Conservation (phyloP, 2,329 filamentous ascomycete species). For the Hymenotorrendiella dingleyae region DNA sequence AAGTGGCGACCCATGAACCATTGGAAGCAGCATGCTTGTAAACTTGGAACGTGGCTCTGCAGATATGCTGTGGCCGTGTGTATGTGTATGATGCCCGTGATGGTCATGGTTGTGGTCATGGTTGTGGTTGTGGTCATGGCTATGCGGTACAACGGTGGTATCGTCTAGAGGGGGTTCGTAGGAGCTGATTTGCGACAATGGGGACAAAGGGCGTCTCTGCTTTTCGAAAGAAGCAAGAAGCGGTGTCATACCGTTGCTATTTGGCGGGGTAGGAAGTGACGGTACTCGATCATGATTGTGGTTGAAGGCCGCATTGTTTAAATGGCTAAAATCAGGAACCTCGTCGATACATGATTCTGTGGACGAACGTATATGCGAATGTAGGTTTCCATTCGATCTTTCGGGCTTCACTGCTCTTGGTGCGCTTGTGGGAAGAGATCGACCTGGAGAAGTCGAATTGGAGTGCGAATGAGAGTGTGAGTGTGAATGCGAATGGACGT, state of each 20-base stretch:
- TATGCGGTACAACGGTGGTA: constrained; percentile 14
- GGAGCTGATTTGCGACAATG: constrained; percentile 10
- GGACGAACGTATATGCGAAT: constrained; percentile 23
- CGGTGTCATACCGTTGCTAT: constrained; percentile 18
- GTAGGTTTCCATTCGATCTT: constrained; percentile 24
- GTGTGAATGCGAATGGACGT: constrained; percentile 34
- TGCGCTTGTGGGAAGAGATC: constrained; percentile 18
- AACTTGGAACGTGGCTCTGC: constrained; percentile 54
- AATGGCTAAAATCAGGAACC: constrained; percentile 10
- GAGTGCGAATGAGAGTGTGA: constrained; percentile 27
- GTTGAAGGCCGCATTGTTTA: constrained; percentile 7
- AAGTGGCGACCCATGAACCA: constrained; percentile 67
- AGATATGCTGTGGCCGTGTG: constrained; percentile 13
- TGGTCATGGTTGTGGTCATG: constrained; percentile 22
- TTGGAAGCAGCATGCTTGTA: constrained; percentile 66
- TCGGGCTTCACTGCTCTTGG: constrained; percentile 21
- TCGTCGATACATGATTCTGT: constrained; percentile 21
- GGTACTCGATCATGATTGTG: constrained; percentile 12
- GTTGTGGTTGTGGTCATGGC: constrained; percentile 18
- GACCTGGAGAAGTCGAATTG: constrained; percentile 30
- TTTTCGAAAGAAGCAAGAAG: constrained; percentile 15
- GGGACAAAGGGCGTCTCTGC: constrained; percentile 7
- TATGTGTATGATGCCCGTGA: constrained; percentile 18
- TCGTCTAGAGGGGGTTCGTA: constrained; percentile 22
- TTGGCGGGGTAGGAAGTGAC: constrained; percentile 17